Evolutionary conservation across 139 green algal genomes (phyloP), one percentile per base, ranked within the genome.

Genomic region (Chlamydomonas sp.): DNA sequence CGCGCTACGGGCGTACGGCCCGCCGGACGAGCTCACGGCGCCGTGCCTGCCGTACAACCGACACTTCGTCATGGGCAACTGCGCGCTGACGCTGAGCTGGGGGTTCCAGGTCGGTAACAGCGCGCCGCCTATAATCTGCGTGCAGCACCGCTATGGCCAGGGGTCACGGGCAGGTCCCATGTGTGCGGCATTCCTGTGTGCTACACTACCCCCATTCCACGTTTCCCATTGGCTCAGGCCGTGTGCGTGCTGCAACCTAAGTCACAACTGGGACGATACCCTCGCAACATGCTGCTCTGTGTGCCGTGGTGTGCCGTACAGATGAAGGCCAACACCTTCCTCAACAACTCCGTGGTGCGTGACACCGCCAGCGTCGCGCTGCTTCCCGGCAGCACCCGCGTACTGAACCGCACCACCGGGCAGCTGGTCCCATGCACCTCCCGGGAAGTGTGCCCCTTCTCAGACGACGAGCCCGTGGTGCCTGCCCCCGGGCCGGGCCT

Each of bases 51-150:
- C 74, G 8, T 82, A 68, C 74, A 88, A 81, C 74, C 8, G 17
- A 49, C n/a, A 75, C 10, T 88, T 82, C 9, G 73, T 82, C 15
- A 63, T n/a, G 2, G 83, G 83, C 5, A 62, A 63, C 63, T 88
- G 83, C 83, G 83, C 83, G 74, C 82, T 86, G 71, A 86, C 82
- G 20, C 82, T 86, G 59, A 80, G 71, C 71, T 86, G 82, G 82
- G 82, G 82, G 9, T 86, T 80, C 82, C 82, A 86, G 71, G n/a
- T 86, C 60, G 31, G 31, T 49, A 49, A 49, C 31, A 49, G 31
- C 31, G 31, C 31, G 31, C 31, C 31, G 31, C 31, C 31, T 49
- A 49, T 49, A 49, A 49, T 49, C 31, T 49, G 31, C 31, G 31
- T 49, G 31, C 31, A 49, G 31, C 31, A 49, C 31, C 31, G 31